Evolutionary conservation across 2,329 filamentous ascomycete genomes (phyloP).

Genomic region (Ophioceras dolichostomum): DNA sequence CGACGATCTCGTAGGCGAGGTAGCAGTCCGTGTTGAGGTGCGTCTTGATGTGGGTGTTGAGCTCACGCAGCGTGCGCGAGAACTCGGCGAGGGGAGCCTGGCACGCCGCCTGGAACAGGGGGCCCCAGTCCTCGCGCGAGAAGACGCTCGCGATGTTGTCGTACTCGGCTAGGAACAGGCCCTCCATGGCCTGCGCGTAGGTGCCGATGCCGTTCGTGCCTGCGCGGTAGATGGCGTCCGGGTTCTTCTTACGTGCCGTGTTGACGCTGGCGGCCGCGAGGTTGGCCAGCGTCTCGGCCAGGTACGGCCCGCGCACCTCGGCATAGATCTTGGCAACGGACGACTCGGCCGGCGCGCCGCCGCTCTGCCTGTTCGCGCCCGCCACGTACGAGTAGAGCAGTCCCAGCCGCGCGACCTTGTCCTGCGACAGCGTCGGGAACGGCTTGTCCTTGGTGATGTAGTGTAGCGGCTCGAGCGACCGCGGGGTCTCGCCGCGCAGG

Average conservation of each 20-base stretch:
- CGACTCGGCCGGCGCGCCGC: constrained; percentile 41
- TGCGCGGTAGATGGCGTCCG: constrained; percentile 73
- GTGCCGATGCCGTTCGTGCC: constrained; percentile 86
- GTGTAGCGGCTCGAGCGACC: constrained; percentile 76
- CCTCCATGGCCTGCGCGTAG: constrained; percentile 80
- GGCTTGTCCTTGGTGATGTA: constrained; percentile 81
- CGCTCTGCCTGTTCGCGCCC: constrained; percentile 41
- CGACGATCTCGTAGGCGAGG: constrained; percentile 88
- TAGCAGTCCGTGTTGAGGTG: constrained; percentile 88
- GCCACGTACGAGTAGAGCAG: constrained; percentile 70
- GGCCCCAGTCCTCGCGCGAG: constrained; percentile 69
- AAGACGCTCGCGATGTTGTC: constrained; percentile 86
- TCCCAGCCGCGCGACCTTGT: constrained; percentile 62
- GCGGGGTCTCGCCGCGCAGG: constrained; percentile 62
- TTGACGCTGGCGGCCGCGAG: constrained; percentile 77
- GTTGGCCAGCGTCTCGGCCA: constrained; percentile 73
- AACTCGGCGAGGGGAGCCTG: constrained; percentile 70
- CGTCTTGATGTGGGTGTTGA: constrained; percentile 79
- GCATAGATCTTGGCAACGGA: constrained; percentile 74
- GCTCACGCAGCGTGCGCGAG: constrained; percentile 70
- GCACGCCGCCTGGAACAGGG: constrained; percentile 68
- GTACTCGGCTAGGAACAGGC: constrained; percentile 77
- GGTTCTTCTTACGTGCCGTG: constrained; percentile 67
- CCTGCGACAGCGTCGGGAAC: constrained; percentile 70
- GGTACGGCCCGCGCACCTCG: constrained; percentile 74